Evolutionary conservation across 345 rosid genomes (phyloP).

Genomic region (Bruguiera parviflora): DNA sequence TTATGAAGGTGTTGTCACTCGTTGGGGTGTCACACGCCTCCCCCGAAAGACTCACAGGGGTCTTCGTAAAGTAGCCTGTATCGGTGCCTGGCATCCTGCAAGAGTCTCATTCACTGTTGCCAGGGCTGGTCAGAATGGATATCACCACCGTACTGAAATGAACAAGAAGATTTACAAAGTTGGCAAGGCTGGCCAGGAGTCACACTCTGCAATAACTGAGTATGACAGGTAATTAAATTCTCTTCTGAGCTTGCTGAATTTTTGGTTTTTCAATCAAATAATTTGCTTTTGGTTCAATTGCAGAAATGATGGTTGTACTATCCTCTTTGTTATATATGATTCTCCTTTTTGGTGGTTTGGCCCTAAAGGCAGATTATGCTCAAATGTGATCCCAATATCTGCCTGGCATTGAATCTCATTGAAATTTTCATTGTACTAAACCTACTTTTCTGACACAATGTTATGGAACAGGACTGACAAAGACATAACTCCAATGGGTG

Average conservation of each 20-base stretch:
- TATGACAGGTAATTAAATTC: constrained; percentile 54
- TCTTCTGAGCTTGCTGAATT: neutral
- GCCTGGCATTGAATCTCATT: no score
- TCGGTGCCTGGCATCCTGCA: constrained; percentile 96
- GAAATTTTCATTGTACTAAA: neutral
- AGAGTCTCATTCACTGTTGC: constrained; percentile 89
- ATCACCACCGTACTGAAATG: constrained; percentile 88
- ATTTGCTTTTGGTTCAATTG: no score
- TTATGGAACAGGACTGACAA: constrained; percentile 62
- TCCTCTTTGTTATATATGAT: no score
- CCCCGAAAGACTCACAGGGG: constrained; percentile 95
- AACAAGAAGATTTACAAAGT: constrained; percentile 82
- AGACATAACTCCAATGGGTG: constrained; percentile 74
- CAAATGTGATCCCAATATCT: no score
- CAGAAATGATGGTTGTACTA: no score
- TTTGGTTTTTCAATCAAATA: neutral
- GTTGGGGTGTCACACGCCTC: constrained; percentile 92
- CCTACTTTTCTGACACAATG: neutral
- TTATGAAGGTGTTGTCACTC: constrained; percentile 86
- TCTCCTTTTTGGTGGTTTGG: no score
- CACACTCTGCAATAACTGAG: constrained; percentile 66
- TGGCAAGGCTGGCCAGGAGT: constrained; percentile 62
- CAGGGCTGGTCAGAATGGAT: constrained; percentile 96
- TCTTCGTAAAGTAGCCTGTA: constrained; percentile 92
- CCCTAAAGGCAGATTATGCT: no score